Percentiles rank a stretch among this genome's conserved stretches.
Conservation (phyloP, 2,329 filamentous ascomycete genomes). For the Berkeleyomyces rouxiae region DNA sequence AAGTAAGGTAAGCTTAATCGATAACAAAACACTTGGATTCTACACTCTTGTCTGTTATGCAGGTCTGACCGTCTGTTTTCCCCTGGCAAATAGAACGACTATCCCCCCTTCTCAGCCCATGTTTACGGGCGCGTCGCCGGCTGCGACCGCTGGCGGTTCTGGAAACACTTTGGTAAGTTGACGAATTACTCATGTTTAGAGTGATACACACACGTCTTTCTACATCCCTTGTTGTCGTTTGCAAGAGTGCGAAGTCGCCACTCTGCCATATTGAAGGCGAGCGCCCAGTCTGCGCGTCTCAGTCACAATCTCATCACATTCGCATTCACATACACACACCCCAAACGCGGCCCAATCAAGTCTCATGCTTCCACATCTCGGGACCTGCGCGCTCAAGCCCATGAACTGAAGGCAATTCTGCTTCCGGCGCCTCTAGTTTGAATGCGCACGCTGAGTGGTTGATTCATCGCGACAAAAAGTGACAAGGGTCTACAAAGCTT, state of each 20-base stretch:
- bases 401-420: not conserved
- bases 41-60: not conserved
- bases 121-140: constrained; percentile 20
- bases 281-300: not conserved
- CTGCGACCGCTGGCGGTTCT: constrained; percentile 19
- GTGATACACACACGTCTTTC: not conserved
- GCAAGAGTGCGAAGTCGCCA: not conserved
- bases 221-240: not conserved
- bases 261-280: not conserved
- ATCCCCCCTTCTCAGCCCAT: constrained; percentile 12
- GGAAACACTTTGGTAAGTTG: constrained; percentile 20
- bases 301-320: not conserved
- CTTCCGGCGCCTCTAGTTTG: not conserved
- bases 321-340: not conserved
- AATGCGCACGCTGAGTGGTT: not conserved
- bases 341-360: too few species aligned
- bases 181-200: not conserved
- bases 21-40: not conserved
- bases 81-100: constrained; percentile 4
- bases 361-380: not conserved
- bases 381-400: not conserved
- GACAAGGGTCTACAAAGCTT: not conserved
- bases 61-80: not conserved
- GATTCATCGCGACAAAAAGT: not conserved
- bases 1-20: constrained; percentile 28